Evolutionary conservation across 805 yeast species (phyloP).

Genomic region (Teunomyces pallodes): DNA sequence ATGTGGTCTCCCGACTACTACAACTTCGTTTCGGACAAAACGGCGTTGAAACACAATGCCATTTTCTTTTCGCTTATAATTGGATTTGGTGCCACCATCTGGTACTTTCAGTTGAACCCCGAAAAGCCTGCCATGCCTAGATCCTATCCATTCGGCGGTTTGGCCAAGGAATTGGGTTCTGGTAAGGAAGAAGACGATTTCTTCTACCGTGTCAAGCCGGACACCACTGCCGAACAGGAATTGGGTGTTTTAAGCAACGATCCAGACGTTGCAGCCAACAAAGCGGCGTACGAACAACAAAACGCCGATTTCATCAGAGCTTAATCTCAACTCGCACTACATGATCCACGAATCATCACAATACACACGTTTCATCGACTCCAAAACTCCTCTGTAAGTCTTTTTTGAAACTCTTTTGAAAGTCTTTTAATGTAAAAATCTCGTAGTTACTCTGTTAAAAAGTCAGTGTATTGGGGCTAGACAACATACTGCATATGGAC

Average conservation of each 20-base stretch:
- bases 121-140: conserved; percentile 76
- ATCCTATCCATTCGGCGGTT: conserved; percentile 71
- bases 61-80: conserved; percentile 42
- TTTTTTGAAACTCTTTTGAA: too few species aligned
- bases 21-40: conserved; percentile 54
- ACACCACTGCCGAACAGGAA: conserved; percentile 35
- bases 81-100: conserved; percentile 44
- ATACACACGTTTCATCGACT: too few species aligned
- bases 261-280: conserved; percentile 23
- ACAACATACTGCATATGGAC: neutral
- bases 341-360: neutral
- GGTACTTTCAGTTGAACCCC: conserved; percentile 50
- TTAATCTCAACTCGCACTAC: conserved; percentile 5
- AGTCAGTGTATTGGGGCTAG: neutral
- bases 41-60: conserved; percentile 59
- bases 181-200: conserved; percentile 31
- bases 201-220: conserved; percentile 43
- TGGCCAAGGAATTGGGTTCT: conserved; percentile 74
- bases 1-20: conserved; percentile 85
- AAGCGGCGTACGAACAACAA: conserved; percentile 30
- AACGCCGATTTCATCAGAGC: conserved; percentile 38
- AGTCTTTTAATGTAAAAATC: neutral
- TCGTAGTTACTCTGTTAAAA: neutral
- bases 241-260: conserved; percentile 36
- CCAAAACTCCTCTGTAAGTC: too few species aligned